Evolutionary conservation across 768 basidiomycete genomes (phyloP).

Genomic region (Mycena sanguinolenta): DNA sequence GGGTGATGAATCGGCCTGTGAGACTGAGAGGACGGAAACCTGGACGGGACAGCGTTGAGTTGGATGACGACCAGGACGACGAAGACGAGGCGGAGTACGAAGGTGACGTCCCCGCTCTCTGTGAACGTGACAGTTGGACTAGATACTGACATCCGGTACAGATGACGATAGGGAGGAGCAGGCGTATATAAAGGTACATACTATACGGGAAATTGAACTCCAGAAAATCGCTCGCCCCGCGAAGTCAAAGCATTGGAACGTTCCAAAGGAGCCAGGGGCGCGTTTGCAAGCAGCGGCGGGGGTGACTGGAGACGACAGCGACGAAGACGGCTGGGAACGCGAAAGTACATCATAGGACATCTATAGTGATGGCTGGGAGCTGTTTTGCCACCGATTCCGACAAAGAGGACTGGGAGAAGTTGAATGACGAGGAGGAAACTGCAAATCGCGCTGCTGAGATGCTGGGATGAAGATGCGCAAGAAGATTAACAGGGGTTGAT

Average conservation of each 20-base stretch:
- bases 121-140: no score
- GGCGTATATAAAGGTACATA: not conserved
- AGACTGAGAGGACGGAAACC: not conserved
- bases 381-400: conserved; percentile 12
- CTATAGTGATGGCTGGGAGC: conserved; percentile 26
- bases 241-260: conserved; percentile 44
- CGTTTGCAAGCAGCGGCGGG: conserved; percentile 37
- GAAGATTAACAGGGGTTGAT: no score
- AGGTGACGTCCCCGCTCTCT: not conserved
- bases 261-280: not conserved
- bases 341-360: conserved; percentile 12
- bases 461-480: not conserved
- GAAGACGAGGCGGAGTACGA: not conserved
- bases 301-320: conserved; percentile 26
- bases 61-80: not conserved
- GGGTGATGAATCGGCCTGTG: not conserved
- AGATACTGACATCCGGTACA: not conserved
- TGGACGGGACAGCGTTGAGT: not conserved
- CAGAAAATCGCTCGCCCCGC: conserved; percentile 49
- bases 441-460: conserved; percentile 3
- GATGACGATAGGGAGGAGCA: conserved; percentile 27
- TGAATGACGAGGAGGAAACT: conserved; percentile 35
- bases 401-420: conserved; percentile 44
- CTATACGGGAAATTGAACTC: conserved; percentile 10
- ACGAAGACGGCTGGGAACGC: conserved; percentile 29